Conservation (phyloP, 257 asterid species). For the Marsdenia floribunda region DNA sequence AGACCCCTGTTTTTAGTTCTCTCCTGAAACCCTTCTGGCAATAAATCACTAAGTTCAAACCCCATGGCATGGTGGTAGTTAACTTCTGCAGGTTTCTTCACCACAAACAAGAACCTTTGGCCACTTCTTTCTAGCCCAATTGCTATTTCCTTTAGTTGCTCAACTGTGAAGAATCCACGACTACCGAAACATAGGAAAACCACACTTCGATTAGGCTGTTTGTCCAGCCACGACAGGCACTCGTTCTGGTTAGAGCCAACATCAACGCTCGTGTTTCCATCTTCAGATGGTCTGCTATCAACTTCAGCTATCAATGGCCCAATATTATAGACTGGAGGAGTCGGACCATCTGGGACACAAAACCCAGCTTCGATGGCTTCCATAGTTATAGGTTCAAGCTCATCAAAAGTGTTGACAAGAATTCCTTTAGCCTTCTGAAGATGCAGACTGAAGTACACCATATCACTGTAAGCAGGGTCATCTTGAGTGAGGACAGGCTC, state of each 20-base stretch:
- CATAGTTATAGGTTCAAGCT: constrained; percentile 5
- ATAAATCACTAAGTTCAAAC: background rate
- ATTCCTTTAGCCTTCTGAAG: constrained; percentile 10
- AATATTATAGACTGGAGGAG: constrained; percentile 10
- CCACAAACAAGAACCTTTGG: constrained; percentile 15
- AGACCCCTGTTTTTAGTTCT: constrained; percentile 13
- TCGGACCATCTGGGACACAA: background rate
- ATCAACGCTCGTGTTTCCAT: constrained; percentile 22
- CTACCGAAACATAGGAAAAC: constrained; percentile 17
- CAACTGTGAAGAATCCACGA: background rate
- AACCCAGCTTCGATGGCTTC: constrained; percentile 10
- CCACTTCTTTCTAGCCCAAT: constrained; percentile 15
- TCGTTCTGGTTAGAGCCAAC: background rate
- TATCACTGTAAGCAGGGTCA: constrained; percentile 2
- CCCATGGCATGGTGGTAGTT: background rate
- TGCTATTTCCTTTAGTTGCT: constrained; percentile 15
- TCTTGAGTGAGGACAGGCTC: constrained; percentile 3
- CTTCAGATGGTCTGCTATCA: constrained; percentile 18
- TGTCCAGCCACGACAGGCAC: constrained; percentile 8
- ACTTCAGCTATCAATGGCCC: constrained; percentile 17
- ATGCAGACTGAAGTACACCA: background rate
- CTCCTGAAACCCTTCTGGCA: constrained; percentile 13
- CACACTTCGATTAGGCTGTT: background rate
- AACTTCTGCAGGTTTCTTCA: background rate
- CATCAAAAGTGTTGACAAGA: constrained; percentile 13